phyloP scores from a whole-genome alignment of 306 rosid genomes.

The Senna tora region DNA sequence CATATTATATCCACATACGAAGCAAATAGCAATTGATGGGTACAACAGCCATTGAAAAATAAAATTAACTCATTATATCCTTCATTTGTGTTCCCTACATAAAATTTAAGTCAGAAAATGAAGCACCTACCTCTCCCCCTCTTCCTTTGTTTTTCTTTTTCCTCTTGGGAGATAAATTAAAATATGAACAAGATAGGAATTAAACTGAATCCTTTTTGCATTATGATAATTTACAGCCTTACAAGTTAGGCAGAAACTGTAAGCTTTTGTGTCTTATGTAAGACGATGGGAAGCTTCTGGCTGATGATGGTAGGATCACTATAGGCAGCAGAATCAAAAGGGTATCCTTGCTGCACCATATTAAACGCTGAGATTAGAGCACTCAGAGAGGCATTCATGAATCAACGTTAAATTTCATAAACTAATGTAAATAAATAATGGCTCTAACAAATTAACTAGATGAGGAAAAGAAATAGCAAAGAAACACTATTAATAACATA shows the following conservation, averaged over 20 bases:
- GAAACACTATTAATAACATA: slow-evolving; percentile 5
- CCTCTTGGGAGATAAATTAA: neutral
- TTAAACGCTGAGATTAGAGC: slow-evolving; percentile 28
- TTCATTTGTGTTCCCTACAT: neutral
- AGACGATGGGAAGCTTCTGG: slow-evolving; percentile 73
- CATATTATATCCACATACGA: slow-evolving; percentile 7
- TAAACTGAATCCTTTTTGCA: slow-evolving; percentile 35
- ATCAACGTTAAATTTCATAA: slow-evolving; percentile 21
- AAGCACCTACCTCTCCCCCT: neutral
- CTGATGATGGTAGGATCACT: slow-evolving; percentile 80
- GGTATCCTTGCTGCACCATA: slow-evolving; percentile 78
- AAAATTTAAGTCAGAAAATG: neutral
- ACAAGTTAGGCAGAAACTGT: slow-evolving; percentile 57
- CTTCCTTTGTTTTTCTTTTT: neutral
- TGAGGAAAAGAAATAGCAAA: neutral
- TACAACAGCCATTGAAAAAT: slow-evolving; percentile 23
- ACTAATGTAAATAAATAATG: slow-evolving; percentile 17
- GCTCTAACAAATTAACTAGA: slow-evolving; percentile 1
- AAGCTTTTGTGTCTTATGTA: slow-evolving; percentile 73
- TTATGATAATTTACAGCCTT: slow-evolving; percentile 49
- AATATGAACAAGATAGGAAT: slow-evolving; percentile 37
- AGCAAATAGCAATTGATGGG: slow-evolving; percentile 30
- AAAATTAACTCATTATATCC: neutral
- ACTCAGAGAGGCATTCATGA: slow-evolving; percentile 34
- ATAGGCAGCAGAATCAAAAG: slow-evolving; percentile 78